Base-by-base conservation (phyloP, 495 filamentous ascomycete species). In the Aspergillus steynii region DNA sequence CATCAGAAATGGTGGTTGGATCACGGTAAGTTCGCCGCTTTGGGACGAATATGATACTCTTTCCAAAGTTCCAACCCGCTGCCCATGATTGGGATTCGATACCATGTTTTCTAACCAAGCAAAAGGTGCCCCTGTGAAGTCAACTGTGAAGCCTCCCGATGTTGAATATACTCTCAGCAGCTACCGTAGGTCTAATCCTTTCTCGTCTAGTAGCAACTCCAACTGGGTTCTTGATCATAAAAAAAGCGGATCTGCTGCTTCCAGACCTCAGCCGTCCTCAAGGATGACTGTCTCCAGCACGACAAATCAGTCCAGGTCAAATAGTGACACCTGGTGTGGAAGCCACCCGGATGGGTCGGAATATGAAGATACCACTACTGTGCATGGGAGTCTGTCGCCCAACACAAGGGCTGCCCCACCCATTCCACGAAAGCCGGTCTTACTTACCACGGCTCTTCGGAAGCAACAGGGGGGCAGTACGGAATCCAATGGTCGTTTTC, bases 1-100 rank as follows among this genome's bases (percentile, higher is more conserved):
- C 82, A 84, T 37, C 83, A 87, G 60, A 96, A 91, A 75, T 99
- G 95, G 95, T 99, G 95, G 95, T 78, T 98, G 29, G 90, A 96
- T 54, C 90, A 92, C 71, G 85, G 86, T 83, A 76, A 56, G 70
- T 58, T 2, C 10, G 32, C 53, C 52, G 45, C 58, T 55, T 28
- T 48, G 26, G 20, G 15, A 48, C 34, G 20, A 29, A 56, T 56
- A 42, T 54, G 15, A 58, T 63, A 29, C 32, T 7, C 0, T 53
- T 29, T n/a, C 8, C 32, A 49, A 27, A 31, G 10, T 10, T 20
- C 14, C 12, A 15, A 4, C 10, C 55, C 37, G 55, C 34, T 48
- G 27, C 46, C 9, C 26, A 7, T 29, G 8, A 20, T 37, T 60
- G 55, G 34, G 28, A 20, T 28, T 50, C n/a, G 58, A 20, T 50